Conservation (phyloP, 148 eudicot genomes). For the Nepenthes gracilis region DNA sequence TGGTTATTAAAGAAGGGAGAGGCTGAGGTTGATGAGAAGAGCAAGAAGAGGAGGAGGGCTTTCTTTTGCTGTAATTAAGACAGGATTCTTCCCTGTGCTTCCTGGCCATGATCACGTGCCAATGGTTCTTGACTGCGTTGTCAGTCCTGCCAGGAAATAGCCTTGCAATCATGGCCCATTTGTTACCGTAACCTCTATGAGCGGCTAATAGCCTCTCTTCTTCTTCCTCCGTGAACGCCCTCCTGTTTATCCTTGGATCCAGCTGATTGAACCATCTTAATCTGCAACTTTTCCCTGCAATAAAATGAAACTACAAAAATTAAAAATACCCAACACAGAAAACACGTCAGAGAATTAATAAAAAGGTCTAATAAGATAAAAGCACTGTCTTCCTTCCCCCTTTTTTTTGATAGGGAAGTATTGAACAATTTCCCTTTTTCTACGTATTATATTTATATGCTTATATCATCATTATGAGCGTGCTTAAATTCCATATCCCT, state of each 20-base stretch:
- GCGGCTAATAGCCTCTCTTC: slow-evolving; percentile 11
- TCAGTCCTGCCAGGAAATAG: slow-evolving; percentile 12
- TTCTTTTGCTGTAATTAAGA: no score
- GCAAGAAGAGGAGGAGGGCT: no score
- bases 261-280: slow-evolving; percentile 15
- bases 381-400: no score
- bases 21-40: no score
- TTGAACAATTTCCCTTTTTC: no score
- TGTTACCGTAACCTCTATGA: slow-evolving; percentile 10
- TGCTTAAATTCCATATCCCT: no score
- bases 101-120: slow-evolving; percentile 15
- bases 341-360: no score
- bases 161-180: slow-evolving; percentile 11
- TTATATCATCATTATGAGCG: no score
- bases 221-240: slow-evolving; percentile 8
- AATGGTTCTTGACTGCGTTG: slow-evolving; percentile 13
- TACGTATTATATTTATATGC: no score
- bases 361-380: no score
- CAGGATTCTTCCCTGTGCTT: slow-evolving; percentile 2
- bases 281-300: slow-evolving; percentile 14
- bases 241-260: slow-evolving; percentile 14
- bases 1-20: no score
- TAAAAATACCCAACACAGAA: neutral
- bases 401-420: no score
- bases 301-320: neutral